These are phyloP conservation scores for Quercus engelmannii DNA, from an alignment of 306 rosid genomes.

Conservation along the genomic window DNA sequence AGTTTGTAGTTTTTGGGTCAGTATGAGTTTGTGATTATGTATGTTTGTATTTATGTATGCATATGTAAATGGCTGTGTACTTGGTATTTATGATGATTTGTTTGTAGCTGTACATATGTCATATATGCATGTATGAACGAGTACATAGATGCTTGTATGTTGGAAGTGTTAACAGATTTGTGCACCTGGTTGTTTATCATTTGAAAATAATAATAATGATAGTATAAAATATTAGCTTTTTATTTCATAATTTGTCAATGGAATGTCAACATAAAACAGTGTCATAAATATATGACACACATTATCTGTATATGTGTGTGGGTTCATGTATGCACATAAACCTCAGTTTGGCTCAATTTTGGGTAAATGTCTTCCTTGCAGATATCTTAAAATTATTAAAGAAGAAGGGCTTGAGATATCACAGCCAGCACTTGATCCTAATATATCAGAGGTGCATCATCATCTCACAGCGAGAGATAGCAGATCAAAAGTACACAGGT, in stretches of 20 bases:
- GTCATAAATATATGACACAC: too few relatives aligned
- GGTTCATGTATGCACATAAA: too few relatives aligned
- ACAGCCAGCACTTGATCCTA: conserved; percentile 30
- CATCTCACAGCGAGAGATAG: conserved; percentile 18
- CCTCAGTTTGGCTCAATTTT: neutral
- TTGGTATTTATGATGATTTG: neutral
- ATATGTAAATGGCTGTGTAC: neutral
- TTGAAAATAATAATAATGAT: too few relatives aligned
- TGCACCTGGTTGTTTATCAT: too few relatives aligned
- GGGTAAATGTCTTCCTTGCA: neutral
- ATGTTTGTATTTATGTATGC: neutral
- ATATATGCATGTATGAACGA: too few relatives aligned
- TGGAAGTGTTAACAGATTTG: too few relatives aligned
- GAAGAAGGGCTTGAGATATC: conserved; percentile 35
- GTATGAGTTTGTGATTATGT: neutral
- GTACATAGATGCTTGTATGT: too few relatives aligned
- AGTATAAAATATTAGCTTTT: too few relatives aligned
- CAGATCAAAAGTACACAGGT: conserved; percentile 17
- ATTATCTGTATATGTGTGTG: too few relatives aligned
- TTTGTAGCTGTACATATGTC: neutral
- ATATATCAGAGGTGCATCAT: conserved; percentile 20
- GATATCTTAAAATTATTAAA: conserved; percentile 14
- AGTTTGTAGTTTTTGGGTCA: neutral
- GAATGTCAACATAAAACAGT: too few relatives aligned
- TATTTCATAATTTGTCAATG: too few relatives aligned